Evolutionary conservation across 345 rosid genomes (phyloP).

Genomic region (Kernera saxatilis): DNA sequence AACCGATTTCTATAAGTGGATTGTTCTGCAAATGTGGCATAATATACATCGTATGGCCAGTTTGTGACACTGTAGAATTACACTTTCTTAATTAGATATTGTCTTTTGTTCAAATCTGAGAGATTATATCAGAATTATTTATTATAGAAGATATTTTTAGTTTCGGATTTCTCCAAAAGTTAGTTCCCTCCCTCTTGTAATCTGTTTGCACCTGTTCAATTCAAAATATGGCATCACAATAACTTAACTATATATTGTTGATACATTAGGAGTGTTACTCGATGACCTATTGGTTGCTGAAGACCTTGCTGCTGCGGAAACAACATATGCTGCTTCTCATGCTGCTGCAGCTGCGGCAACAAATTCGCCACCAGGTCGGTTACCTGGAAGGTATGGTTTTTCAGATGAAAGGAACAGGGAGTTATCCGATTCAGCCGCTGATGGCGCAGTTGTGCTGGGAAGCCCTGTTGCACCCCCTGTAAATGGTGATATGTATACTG

Average conservation of each 20-base stretch:
- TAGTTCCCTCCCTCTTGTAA: neutral
- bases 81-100: neutral
- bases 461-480: conserved; percentile 84
- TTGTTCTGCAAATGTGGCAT: neutral
- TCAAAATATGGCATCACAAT: neutral
- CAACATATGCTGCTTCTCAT: conserved; percentile 78
- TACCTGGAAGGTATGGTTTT: conserved; percentile 66
- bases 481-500: conserved; percentile 81
- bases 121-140: neutral
- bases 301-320: conserved; percentile 84
- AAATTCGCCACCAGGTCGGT: conserved; percentile 42
- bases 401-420: conserved; percentile 71
- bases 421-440: conserved; percentile 47
- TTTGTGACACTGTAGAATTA: neutral
- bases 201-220: neutral
- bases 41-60: neutral
- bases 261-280: conserved; percentile 68
- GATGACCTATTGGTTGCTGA: conserved; percentile 96
- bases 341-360: conserved; percentile 87
- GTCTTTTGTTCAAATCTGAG: neutral
- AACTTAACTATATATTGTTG: conserved; percentile 11
- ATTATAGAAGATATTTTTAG: neutral
- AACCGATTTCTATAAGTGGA: neutral
- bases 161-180: neutral
- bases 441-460: conserved; percentile 77